Evolutionary conservation across 164 flowering plant species (phyloP), one percentile per base, ranked within the genome.

Genomic region (Warburgia ugandensis): DNA sequence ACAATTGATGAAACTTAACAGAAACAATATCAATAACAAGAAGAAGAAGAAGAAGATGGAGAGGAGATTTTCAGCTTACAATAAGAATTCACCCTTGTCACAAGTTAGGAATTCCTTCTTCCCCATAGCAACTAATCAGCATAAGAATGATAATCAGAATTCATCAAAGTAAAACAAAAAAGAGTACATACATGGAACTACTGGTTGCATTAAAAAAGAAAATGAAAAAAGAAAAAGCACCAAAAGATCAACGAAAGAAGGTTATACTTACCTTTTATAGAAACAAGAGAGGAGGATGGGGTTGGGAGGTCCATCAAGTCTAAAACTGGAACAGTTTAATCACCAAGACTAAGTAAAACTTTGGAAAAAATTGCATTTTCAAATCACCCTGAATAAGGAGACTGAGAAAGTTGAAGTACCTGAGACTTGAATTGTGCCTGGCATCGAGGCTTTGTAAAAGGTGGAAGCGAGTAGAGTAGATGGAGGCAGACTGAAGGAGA

Each of bases 391-490:
- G 17, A 14, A 14, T 19, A 31, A 4, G 22, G 10, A 11, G 22
- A 45, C 3, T 22, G 16, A 17, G 23, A 49, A n/a, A 27, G 32
- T 13, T 13, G 13, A 22, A 31, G 47, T 64, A 90, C 97, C 88
- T 74, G 97, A 81, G 59, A 90, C 88, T 65, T 70, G 66, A 62
- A 90, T 79, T 47, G 83, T 79, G 59, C 97, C 97, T 32, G 97
- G 97, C 97, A 90, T 90, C 33, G 42, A 21, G 16, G 9, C 11
- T n/a, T 8, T 16, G 17, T 6, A 5, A 26, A 5, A 37, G 21
- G 3, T 3, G 20, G 22, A 21, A 26, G 35, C 26, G 22, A 17
- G 42, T 14, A n/a, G 30, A n/a, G 31, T 37, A 37, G 14, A 16
- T 13, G 41, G 17, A 37, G n/a, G n/a, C n/a, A n/a, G n/a, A n/a